phyloP scores from a whole-genome alignment of 73 alveolate genomes.

The Paramecium biaurelia region DNA sequence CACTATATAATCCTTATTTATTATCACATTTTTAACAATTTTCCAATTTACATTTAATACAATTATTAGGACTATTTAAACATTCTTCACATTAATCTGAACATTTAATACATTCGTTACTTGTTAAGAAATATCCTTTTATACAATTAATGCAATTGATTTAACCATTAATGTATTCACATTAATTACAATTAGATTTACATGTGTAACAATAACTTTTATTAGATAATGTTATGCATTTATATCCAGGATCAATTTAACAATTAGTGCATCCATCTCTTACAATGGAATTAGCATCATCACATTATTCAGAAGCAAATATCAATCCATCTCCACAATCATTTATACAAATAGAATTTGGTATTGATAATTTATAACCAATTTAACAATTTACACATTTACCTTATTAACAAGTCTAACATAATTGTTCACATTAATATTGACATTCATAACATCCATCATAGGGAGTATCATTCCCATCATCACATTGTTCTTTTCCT shows the following conservation, averaged over 20 bases:
- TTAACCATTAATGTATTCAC: not conserved
- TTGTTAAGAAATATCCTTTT: not conserved
- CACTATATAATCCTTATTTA: constrained; percentile 60
- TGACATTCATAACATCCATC: constrained; percentile 33
- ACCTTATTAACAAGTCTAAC: constrained; percentile 36
- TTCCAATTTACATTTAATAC: not conserved
- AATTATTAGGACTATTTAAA: not conserved
- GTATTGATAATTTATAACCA: constrained; percentile 61
- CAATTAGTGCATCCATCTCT: constrained; percentile 5
- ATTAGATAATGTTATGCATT: constrained; percentile 5
- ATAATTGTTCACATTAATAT: not conserved
- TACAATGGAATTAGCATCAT: not conserved
- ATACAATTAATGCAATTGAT: not conserved
- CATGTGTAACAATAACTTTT: constrained; percentile 68
- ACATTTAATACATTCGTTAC: not conserved
- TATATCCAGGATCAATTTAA: not conserved
- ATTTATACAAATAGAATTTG: not conserved
- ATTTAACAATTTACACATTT: constrained; percentile 57
- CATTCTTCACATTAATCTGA: not conserved
- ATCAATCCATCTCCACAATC: not conserved
- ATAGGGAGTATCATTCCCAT: not conserved
- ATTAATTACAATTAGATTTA: constrained; percentile 11
- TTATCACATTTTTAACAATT: not conserved
- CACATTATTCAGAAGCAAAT: not conserved
- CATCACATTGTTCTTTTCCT: constrained; percentile 53